Evolutionary conservation across 495 filamentous ascomycete genomes (phyloP), one percentile per base, ranked within the genome.

Genomic region (Platismatia glauca): DNA sequence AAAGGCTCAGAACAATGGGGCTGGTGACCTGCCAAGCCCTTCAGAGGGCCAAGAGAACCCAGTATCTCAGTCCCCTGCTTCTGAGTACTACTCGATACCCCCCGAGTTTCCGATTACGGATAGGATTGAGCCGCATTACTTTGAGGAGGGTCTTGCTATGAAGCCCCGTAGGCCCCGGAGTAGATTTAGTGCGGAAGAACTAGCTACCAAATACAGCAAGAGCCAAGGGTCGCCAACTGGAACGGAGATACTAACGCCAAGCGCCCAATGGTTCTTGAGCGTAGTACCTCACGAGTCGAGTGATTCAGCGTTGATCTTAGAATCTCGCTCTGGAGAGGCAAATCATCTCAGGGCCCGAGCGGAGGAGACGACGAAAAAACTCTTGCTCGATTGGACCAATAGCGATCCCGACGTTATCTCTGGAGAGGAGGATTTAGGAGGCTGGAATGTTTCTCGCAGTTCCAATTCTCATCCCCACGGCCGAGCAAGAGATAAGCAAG

Each of bases 281-380:
- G n/a, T 58, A 18, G 56, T 58, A 29, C 56, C 56, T 41, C 56
- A 58, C 22, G 34, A 27, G 20, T 2, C 22, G 6, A 58, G 7
- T 43, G 24, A 6, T 0, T 4, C 56, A 41, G 56, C 22, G 12
- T 43, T 58, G 22, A 31, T 27, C 22, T 15, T 29, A 18, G 43
- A 37, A 11, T 13, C 35, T 29, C 18, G 9, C 4, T 33, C 35
- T 2, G 39, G 8, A 18, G 56, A 58, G 22, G 18, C 37, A 18
- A 31, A 27, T 4, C 18, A 38, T 58, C 22, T 31, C 37, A 16
- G 20, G 13, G 20, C 35, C 20, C 56, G 24, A 43, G 56, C 56
- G 22, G 56, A 58, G n/a, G 56, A 43, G 24, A 58, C 56, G 11
- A 22, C 22, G 22, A 58, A 58, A 18, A 43, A n/a, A 29, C n/a